A percentile compares a stretch with the other conserved stretches of the same genome.
phyloP scores from a whole-genome alignment of 805 yeast genomes.

The Ogataea angusta region DNA sequence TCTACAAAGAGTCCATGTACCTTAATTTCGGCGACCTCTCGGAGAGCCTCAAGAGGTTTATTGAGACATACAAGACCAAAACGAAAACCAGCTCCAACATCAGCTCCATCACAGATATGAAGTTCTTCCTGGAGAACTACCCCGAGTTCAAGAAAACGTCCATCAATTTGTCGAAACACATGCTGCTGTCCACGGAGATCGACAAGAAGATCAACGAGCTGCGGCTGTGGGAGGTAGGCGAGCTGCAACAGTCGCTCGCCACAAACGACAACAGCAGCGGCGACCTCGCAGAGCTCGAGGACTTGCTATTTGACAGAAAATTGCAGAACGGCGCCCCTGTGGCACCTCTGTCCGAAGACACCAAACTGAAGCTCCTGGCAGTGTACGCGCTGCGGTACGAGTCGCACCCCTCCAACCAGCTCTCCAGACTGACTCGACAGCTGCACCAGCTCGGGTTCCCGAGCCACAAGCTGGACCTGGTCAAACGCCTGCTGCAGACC shows the following conservation, averaged over 20 bases:
- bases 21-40: constrained; percentile 94
- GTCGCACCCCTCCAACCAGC: constrained; percentile 42
- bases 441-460: constrained; percentile 37
- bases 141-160: constrained; percentile 92
- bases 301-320: constrained; percentile 41
- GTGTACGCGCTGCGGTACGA: constrained; percentile 76
- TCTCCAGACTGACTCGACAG: constrained; percentile 35
- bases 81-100: constrained; percentile 73
- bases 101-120: constrained; percentile 83
- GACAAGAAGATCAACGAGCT: constrained; percentile 64
- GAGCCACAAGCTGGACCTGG: constrained; percentile 38
- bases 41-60: constrained; percentile 80
- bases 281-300: constrained; percentile 56
- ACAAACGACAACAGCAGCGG: constrained; percentile 52
- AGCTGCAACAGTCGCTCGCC: constrained; percentile 82
- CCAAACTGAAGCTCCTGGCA: constrained; percentile 70
- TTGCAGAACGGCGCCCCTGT: constrained; percentile 19
- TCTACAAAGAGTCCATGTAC: constrained; percentile 77
- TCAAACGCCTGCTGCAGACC: constrained; percentile 44
- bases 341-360: constrained; percentile 43
- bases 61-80: constrained; percentile 73
- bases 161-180: constrained; percentile 87
- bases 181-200: constrained; percentile 83
- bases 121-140: constrained; percentile 82
- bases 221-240: constrained; percentile 81